Base-by-base conservation (phyloP, 2,329 filamentous ascomycete genomes). In the Cladophialophora psammophila region DNA sequence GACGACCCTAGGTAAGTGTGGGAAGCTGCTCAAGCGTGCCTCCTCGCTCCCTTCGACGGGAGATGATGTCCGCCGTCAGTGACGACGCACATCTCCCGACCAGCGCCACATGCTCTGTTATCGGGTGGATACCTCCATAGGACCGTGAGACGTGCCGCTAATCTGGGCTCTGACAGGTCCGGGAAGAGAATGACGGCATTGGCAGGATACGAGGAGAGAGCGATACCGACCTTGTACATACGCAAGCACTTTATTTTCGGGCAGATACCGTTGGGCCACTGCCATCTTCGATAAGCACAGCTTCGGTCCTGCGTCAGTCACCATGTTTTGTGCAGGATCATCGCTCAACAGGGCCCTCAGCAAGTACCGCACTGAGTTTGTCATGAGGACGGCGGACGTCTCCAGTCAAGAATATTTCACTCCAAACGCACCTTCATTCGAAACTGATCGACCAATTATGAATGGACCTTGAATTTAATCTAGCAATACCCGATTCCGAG, bases 31-130 rank as follows among this genome's bases (percentile, higher is more conserved):
- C 26, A 26, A 26, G 26, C 26, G 26, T 26, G 45, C 3, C 7
- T 6, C n/a, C n/a, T n/a, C n/a, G n/a, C n/a, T n/a, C 26, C 10
- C 18, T 26, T 45, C 15, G 15, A 7, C 8, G 9, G 4, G 4
- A 26, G 7, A 48, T 12, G 18, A 8, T 48, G 20, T 18, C 45
- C 5, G 45, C 45, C 18, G 8, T 26, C 45, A 9, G 4, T 26
- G 54, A 57, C 34, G 54, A 38, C 54, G 54, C 54, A 20, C 34
- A 57, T 38, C n/a, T 57, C 54, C 54, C 54, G 34, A 26, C 54
- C 10, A 31, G 34, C 12, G 15, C 54, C 54, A 57, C 54, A 57
- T 57, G 34, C 34, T 38, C 54, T 40, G 34, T 57, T 38, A 50
- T 50, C 45, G 45, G 45, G 45, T 50, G 45, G 45, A 50, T 20